Percentiles rank a stretch among this genome's conserved stretches.
These are phyloP conservation scores for Eutrema heterophyllum DNA, from an alignment of 345 rosid species.

Conservation along the genomic window DNA sequence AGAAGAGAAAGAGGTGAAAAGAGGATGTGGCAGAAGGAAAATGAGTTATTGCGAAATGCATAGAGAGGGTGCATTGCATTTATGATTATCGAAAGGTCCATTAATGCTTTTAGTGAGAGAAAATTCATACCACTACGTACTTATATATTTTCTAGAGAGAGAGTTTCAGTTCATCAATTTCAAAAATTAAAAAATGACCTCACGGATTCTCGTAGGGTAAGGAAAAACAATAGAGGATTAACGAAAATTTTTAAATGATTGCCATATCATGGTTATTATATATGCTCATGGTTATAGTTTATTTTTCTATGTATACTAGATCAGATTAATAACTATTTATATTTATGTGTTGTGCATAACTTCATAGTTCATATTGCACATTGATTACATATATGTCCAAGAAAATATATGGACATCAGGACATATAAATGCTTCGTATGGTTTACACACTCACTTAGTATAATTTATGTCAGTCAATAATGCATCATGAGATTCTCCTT, in stretches of 20 bases:
- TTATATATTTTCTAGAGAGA: slow-evolving; percentile 4
- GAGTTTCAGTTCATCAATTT: background rate
- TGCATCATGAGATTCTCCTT: slow-evolving; percentile 12
- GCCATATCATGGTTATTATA: background rate
- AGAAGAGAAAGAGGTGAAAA: slow-evolving; percentile 30
- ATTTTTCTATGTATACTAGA: background rate
- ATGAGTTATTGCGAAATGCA: slow-evolving; percentile 70
- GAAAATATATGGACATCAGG: slow-evolving; percentile 10
- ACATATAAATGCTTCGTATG: slow-evolving; percentile 18
- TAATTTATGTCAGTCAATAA: slow-evolving; percentile 18
- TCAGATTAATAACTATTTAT: background rate
- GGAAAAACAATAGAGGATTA: background rate
- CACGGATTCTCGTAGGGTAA: slow-evolving; percentile 8
- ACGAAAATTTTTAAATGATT: background rate
- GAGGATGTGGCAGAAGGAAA: slow-evolving; percentile 39
- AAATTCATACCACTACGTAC: slow-evolving; percentile 5
- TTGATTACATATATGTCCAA: slow-evolving; percentile 21
- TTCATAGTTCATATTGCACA: background rate
- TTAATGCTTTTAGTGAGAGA: slow-evolving; percentile 39
- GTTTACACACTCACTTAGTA: slow-evolving; percentile 10
- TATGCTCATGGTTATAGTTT: background rate
- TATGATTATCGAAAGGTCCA: slow-evolving; percentile 43
- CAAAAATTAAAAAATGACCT: background rate
- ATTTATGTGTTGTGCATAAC: background rate
- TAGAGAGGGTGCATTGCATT: slow-evolving; percentile 75